Evolutionary conservation across 2,329 filamentous ascomycete genomes (phyloP).

Genomic region (Xenoacremonium recifei): DNA sequence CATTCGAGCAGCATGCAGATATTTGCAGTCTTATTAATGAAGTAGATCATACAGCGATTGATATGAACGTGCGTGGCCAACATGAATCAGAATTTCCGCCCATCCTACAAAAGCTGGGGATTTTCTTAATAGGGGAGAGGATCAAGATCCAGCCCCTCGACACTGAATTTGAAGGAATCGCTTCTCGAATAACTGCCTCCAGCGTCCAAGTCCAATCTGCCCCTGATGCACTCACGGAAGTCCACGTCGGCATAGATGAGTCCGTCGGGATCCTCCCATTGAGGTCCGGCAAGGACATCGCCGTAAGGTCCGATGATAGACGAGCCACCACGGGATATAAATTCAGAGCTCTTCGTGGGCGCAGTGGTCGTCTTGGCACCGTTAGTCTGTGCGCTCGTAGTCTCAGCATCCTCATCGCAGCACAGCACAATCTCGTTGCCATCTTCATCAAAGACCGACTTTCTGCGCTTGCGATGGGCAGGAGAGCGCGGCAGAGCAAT

Average conservation of each 20-base stretch:
- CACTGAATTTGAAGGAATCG: conserved; percentile 60
- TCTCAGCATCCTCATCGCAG: conserved; percentile 24
- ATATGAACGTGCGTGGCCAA: too few species aligned
- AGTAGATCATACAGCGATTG: too few species aligned
- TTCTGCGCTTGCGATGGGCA: conserved; percentile 29
- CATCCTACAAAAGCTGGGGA: too few species aligned
- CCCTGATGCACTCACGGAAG: conserved; percentile 82
- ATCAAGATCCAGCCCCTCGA: conserved; percentile 56
- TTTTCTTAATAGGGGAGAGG: conserved; percentile 59
- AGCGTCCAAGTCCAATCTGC: conserved; percentile 78
- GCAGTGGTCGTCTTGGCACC: conserved; percentile 1
- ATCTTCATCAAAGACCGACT: conserved; percentile 51
- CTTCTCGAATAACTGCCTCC: conserved; percentile 81
- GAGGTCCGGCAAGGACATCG: conserved; percentile 73
- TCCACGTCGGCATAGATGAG: conserved; percentile 74
- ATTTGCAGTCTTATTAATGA: too few species aligned
- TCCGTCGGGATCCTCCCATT: conserved; percentile 76
- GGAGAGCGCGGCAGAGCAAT: conserved; percentile 40
- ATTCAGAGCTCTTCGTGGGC: conserved; percentile 36
- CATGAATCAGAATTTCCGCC: too few species aligned
- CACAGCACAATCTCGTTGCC: conserved; percentile 54
- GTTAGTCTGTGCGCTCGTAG: not conserved
- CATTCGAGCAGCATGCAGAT: too few species aligned
- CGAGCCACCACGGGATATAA: conserved; percentile 73
- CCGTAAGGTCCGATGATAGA: conserved; percentile 79